Conservation (phyloP, 2,329 filamentous ascomycete genomes). For the Cercospora brassicicola region DNA sequence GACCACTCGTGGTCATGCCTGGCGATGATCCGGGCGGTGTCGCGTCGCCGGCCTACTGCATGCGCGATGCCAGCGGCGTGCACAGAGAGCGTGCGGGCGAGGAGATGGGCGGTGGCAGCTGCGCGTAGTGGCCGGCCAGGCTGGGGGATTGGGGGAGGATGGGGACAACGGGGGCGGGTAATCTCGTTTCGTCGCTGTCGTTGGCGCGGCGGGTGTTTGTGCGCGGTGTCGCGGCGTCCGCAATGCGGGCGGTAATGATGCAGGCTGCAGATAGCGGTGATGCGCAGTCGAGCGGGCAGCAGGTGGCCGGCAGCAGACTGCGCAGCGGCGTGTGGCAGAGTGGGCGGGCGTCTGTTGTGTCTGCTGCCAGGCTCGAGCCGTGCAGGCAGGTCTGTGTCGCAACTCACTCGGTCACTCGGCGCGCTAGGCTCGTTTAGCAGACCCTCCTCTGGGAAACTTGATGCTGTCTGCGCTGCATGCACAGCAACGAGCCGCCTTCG, state of each 20-base stretch:
- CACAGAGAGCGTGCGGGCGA: not conserved
- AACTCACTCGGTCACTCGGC: not conserved
- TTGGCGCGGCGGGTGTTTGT: not conserved
- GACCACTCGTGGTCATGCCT: conserved; percentile 44
- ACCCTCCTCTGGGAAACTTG: conserved; percentile 6
- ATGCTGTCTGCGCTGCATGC: conserved; percentile 1
- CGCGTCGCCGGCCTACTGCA: conserved; percentile 28
- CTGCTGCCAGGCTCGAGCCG: not conserved
- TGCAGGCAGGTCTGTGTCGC: conserved; percentile 5
- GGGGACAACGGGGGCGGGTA: conserved; percentile 4
- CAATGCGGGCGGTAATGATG: not conserved
- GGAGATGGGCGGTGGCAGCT: conserved; percentile 5
- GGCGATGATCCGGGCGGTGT: conserved; percentile 23
- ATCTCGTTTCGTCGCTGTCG: conserved; percentile 4
- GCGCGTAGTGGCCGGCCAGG: not conserved
- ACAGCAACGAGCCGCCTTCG: not conserved
- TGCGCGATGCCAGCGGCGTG: conserved; percentile 22
- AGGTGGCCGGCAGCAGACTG: not conserved
- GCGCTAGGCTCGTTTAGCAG: conserved; percentile 4
- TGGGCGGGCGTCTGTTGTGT: conserved; percentile 5
- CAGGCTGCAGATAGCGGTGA: not conserved
- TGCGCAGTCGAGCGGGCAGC: not conserved
- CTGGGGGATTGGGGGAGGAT: not conserved
- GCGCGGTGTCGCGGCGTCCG: not conserved
- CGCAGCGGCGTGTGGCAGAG: not conserved